These are phyloP conservation scores for Xylaria acuta DNA, from an alignment of 495 filamentous ascomycete genomes.

Conservation along the genomic window DNA sequence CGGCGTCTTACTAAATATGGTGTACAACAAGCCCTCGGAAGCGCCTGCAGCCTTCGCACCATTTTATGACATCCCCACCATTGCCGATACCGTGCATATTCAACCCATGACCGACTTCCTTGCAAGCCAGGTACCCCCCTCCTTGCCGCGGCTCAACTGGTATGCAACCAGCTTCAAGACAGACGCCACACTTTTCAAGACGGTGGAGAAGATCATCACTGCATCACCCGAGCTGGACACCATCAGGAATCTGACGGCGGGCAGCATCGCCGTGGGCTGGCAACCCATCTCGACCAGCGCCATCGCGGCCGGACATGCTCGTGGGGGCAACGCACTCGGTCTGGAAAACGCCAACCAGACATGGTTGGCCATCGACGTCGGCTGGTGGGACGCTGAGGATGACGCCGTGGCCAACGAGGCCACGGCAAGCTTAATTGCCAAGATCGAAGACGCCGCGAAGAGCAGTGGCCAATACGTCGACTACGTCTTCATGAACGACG, in stretches of 20 bases:
- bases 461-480: slow-evolving; percentile 32
- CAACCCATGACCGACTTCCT: slow-evolving; percentile 35
- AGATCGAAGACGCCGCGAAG: slow-evolving; percentile 32
- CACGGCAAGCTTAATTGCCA: slow-evolving; percentile 30
- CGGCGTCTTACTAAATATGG: slow-evolving; percentile 39
- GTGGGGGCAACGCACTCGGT: slow-evolving; percentile 35
- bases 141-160: slow-evolving; percentile 33
- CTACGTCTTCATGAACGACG: slow-evolving; percentile 39
- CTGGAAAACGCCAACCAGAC: slow-evolving; percentile 39
- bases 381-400: slow-evolving; percentile 35
- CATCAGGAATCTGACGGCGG: slow-evolving; percentile 32
- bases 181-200: slow-evolving; percentile 30
- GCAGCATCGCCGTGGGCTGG: slow-evolving; percentile 39
- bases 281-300: slow-evolving; percentile 36
- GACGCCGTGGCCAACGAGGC: slow-evolving; percentile 31
- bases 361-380: slow-evolving; percentile 37
- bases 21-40: slow-evolving; percentile 34
- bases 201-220: slow-evolving; percentile 30
- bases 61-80: slow-evolving; percentile 31
- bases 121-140: slow-evolving; percentile 21
- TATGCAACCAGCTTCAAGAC: slow-evolving; percentile 35
- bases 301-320: slow-evolving; percentile 29
- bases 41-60: slow-evolving; percentile 34
- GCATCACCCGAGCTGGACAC: slow-evolving; percentile 34
- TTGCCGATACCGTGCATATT: slow-evolving; percentile 32